These are phyloP conservation scores for Chimonanthus salicifolius DNA, from an alignment of 164 flowering plant species.

Conservation along the genomic window DNA sequence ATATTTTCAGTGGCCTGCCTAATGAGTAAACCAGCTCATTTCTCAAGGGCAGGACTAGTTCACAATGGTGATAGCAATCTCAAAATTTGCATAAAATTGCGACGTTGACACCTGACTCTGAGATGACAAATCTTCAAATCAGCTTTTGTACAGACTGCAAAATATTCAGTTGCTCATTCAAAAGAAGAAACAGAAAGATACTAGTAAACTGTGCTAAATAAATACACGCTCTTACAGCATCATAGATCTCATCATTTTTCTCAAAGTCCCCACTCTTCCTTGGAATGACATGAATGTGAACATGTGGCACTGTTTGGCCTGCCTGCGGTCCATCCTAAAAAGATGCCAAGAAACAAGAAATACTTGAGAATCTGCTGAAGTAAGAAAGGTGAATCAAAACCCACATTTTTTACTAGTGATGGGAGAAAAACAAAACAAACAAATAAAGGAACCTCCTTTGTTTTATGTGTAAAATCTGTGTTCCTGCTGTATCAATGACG, in stretches of 20 bases:
- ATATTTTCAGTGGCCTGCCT: neutral
- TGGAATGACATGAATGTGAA: conserved; percentile 82
- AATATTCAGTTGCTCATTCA: neutral
- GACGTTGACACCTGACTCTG: too few relatives aligned
- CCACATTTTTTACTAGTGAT: too few relatives aligned
- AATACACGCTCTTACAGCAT: conserved; percentile 55
- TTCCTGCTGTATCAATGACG: too few relatives aligned
- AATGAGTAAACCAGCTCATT: neutral
- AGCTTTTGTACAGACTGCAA: too few relatives aligned
- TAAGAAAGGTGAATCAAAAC: neutral
- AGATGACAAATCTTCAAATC: neutral
- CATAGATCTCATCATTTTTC: conserved; percentile 84
- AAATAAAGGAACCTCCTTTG: too few relatives aligned
- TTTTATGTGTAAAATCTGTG: too few relatives aligned
- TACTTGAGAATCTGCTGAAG: neutral
- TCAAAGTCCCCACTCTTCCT: conserved; percentile 73
- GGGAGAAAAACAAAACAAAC: neutral
- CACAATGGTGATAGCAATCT: too few relatives aligned
- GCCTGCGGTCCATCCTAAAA: conserved; percentile 92
- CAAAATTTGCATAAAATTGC: too few relatives aligned
- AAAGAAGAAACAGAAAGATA: neutral
- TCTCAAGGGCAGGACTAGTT: too few relatives aligned
- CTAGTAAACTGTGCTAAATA: neutral
- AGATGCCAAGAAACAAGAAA: neutral
- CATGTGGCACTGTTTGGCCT: conserved; percentile 93